phyloP scores from a whole-genome alignment of 2,329 filamentous ascomycete genomes.

The Coniosporium tulheliwenetii region DNA sequence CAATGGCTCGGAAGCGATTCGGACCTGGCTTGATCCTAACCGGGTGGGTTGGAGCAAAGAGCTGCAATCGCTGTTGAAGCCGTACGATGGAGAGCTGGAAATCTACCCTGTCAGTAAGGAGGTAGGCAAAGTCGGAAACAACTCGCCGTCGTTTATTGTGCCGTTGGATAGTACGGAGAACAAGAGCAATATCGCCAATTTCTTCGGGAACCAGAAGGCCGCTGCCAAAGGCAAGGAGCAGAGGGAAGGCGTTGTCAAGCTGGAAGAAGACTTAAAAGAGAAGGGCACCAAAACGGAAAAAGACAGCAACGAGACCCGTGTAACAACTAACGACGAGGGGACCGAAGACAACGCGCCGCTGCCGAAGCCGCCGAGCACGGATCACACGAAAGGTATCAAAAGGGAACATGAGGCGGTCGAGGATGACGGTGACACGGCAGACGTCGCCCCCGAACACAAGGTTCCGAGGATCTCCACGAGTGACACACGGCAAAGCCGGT shows the following conservation, averaged over 20 bases:
- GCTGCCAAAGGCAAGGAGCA: conserved; percentile 16
- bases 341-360: conserved; percentile 37
- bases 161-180: conserved; percentile 76
- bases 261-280: conserved; percentile 11
- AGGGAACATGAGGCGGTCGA: conserved; percentile 27
- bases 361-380: conserved; percentile 19
- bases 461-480: conserved; percentile 12
- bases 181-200: conserved; percentile 86
- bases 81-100: conserved; percentile 64
- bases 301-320: conserved; percentile 22
- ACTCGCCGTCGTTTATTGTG: conserved; percentile 68
- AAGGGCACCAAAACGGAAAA: conserved; percentile 18
- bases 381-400: conserved; percentile 25
- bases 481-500: conserved; percentile 3
- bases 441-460: conserved; percentile 22
- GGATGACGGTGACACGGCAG: conserved; percentile 14
- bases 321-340: conserved; percentile 27
- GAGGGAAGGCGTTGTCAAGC: conserved; percentile 10
- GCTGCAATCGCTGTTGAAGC: conserved; percentile 63
- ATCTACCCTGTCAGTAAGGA: conserved; percentile 77
- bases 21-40: conserved; percentile 62
- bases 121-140: conserved; percentile 87
- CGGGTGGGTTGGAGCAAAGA: conserved; percentile 60
- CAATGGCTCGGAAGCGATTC: conserved; percentile 53
- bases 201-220: conserved; percentile 52